Percentiles rank a stretch among this genome's conserved stretches.
phyloP scores from a whole-genome alignment of 2,329 filamentous ascomycete species.

The Thermomyces lanuginosus region DNA sequence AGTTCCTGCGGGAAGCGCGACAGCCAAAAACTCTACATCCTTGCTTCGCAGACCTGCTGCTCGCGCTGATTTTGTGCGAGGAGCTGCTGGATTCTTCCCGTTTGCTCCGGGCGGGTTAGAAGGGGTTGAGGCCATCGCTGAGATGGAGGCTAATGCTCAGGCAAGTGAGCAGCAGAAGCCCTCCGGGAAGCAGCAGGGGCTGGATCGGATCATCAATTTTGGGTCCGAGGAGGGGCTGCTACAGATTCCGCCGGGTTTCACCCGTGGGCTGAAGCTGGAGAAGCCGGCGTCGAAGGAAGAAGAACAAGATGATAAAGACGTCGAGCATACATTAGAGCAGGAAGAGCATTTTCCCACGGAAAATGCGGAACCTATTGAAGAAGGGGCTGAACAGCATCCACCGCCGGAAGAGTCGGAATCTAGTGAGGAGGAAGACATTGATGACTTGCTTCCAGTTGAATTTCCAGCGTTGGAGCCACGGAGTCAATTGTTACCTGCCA shows the following conservation, averaged over 20 bases:
- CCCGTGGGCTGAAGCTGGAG: constrained; percentile 57
- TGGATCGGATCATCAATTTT: constrained; percentile 79
- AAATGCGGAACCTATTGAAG: constrained; percentile 27
- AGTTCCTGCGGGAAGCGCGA: constrained; percentile 72
- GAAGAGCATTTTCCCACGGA: constrained; percentile 32
- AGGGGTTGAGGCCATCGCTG: constrained; percentile 68
- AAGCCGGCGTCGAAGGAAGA: constrained; percentile 43
- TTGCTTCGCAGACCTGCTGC: constrained; percentile 71
- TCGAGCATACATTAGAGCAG: constrained; percentile 45
- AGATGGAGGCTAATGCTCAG: constrained; percentile 58
- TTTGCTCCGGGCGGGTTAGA: constrained; percentile 86
- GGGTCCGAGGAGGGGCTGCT: constrained; percentile 61
- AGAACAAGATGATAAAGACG: constrained; percentile 49
- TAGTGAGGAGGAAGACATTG: constrained; percentile 46
- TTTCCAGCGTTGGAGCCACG: constrained; percentile 82
- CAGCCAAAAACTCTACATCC: constrained; percentile 89
- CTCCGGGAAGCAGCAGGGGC: constrained; percentile 31
- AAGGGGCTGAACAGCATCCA: constrained; percentile 17
- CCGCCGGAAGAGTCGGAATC: constrained; percentile 15
- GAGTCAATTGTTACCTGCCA: constrained; percentile 54
- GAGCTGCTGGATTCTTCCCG: constrained; percentile 83
- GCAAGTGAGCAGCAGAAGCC: constrained; percentile 31
- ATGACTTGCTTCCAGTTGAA: constrained; percentile 75
- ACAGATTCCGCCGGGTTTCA: constrained; percentile 66
- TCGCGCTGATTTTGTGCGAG: constrained; percentile 78